Evolutionary conservation across 805 yeast genomes (phyloP).

Genomic region (Saturnispora besseyi): DNA sequence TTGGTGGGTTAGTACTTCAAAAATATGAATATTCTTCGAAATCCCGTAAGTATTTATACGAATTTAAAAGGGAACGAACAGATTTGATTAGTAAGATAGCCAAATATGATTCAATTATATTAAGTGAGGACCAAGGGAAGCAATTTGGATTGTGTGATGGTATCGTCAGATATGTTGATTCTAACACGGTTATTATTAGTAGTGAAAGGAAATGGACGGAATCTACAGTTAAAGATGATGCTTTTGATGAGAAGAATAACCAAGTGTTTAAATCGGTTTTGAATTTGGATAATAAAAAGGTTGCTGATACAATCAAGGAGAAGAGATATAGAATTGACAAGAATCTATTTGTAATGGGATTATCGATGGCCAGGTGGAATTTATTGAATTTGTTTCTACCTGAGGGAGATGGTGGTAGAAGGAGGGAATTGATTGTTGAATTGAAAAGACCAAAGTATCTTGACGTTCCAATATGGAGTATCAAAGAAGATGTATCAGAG

Average conservation of each 20-base stretch:
- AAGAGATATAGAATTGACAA: slow-evolving; percentile 60
- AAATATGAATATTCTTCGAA: slow-evolving; percentile 15
- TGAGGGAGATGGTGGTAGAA: slow-evolving; percentile 32
- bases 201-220: slow-evolving; percentile 43
- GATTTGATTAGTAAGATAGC: slow-evolving; percentile 36
- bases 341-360: slow-evolving; percentile 67
- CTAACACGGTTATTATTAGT: slow-evolving; percentile 37
- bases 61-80: slow-evolving; percentile 35
- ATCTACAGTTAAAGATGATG: slow-evolving; percentile 31
- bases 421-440: slow-evolving; percentile 47
- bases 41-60: slow-evolving; percentile 33
- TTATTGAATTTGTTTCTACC: slow-evolving; percentile 55
- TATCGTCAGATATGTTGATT: slow-evolving; percentile 35
- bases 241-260: slow-evolving; percentile 35
- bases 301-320: neutral
- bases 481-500: neutral
- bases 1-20: slow-evolving; percentile 41
- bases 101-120: slow-evolving; percentile 52
- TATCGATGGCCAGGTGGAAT: slow-evolving; percentile 71
- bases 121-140: slow-evolving; percentile 57
- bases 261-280: slow-evolving; percentile 47
- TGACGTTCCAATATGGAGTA: slow-evolving; percentile 15
- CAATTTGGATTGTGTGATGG: slow-evolving; percentile 70
- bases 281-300: neutral
- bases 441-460: slow-evolving; percentile 36